phyloP scores from a whole-genome alignment of 2,329 filamentous ascomycete species.

The Emergomyces pasteurianus region DNA sequence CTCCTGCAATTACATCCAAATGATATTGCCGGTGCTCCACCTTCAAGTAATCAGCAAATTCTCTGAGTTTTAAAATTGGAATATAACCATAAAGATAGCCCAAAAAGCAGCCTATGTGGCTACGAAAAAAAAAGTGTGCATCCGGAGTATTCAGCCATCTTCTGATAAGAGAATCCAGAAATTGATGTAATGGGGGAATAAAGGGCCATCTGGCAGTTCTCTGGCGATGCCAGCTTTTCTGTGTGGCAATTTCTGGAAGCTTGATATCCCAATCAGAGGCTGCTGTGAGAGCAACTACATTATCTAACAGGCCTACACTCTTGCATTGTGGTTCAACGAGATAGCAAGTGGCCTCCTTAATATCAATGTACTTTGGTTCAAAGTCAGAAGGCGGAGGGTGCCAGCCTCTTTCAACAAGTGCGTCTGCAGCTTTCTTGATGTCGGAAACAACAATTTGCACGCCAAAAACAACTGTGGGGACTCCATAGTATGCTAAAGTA shows the following conservation, averaged over 20 bases:
- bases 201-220: slow-evolving; percentile 7
- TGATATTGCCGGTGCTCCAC: slow-evolving; percentile 13
- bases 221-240: slow-evolving; percentile 5
- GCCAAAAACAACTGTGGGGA: too few relatives aligned
- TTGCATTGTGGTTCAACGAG: slow-evolving; percentile 9
- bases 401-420: slow-evolving; percentile 9
- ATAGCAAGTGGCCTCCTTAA: slow-evolving; percentile 6
- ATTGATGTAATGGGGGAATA: slow-evolving; percentile 9
- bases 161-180: slow-evolving; percentile 13
- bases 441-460: too few relatives aligned
- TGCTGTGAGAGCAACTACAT: slow-evolving; percentile 11
- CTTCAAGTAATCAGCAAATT: slow-evolving; percentile 11
- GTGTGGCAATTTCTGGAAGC: slow-evolving; percentile 8
- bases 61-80: slow-evolving; percentile 10
- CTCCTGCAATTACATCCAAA: slow-evolving; percentile 12
- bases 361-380: slow-evolving; percentile 5
- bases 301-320: slow-evolving; percentile 7
- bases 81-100: slow-evolving; percentile 11
- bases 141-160: slow-evolving; percentile 12
- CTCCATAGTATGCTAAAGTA: too few relatives aligned
- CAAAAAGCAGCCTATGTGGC: slow-evolving; percentile 7
- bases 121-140: slow-evolving; percentile 5
- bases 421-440: slow-evolving; percentile 3
- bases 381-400: slow-evolving; percentile 7
- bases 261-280: slow-evolving; percentile 11